A percentile compares a stretch with the other conserved stretches of the same genome.
phyloP scores from a whole-genome alignment of 495 filamentous ascomycete species.

The Xylaria sp. region DNA sequence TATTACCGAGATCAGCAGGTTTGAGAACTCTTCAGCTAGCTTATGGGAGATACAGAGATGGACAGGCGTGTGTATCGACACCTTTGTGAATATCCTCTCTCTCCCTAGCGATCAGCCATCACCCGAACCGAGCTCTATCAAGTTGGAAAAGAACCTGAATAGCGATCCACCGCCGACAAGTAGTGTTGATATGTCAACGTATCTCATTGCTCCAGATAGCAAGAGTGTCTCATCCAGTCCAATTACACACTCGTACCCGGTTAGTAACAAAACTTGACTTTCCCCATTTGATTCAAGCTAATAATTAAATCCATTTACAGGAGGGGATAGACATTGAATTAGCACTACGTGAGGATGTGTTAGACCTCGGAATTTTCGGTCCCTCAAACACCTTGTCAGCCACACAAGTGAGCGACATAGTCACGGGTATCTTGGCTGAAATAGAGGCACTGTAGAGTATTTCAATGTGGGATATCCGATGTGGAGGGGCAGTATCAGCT shows the following conservation, averaged over 20 bases:
- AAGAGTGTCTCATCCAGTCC: conserved; percentile 32
- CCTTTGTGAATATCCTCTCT: conserved; percentile 65
- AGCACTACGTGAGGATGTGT: conserved; percentile 46
- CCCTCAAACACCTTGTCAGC: conserved; percentile 34
- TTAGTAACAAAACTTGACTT: conserved; percentile 32
- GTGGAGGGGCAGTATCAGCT: neutral
- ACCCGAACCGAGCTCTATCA: conserved; percentile 21
- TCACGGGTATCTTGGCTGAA: conserved; percentile 23
- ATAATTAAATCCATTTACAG: conserved; percentile 38
- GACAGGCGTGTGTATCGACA: conserved; percentile 54
- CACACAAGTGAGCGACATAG: conserved; percentile 23
- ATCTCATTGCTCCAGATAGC: conserved; percentile 16
- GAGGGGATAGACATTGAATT: conserved; percentile 63
- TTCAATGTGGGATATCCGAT: neutral
- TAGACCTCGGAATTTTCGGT: conserved; percentile 64
- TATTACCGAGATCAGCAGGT: conserved; percentile 46
- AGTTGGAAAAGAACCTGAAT: conserved; percentile 27
- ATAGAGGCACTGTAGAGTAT: conserved; percentile 27
- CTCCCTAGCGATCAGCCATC: conserved; percentile 35
- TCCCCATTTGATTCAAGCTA: neutral
- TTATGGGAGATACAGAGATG: conserved; percentile 58
- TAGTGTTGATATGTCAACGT: neutral
- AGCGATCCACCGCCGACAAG: neutral
- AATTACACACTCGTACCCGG: conserved; percentile 43
- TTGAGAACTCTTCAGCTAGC: conserved; percentile 44